phyloP scores from a whole-genome alignment of 495 filamentous ascomycete genomes.

The Apiosordaria backusii region DNA sequence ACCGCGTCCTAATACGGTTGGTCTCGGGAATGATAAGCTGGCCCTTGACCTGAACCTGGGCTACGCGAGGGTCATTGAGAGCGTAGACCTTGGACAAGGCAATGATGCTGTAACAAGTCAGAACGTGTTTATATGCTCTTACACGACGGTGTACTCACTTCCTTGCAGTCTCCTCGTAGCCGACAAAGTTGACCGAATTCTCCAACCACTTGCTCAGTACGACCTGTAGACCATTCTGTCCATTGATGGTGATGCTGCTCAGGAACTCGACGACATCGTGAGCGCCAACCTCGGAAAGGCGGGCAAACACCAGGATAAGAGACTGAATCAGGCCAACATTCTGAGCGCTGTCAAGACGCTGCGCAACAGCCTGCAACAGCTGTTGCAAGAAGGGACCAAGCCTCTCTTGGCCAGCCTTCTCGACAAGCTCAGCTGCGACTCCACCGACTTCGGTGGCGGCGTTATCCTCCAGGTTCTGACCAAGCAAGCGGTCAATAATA shows the following conservation, averaged over 20 bases:
- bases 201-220: conserved; percentile 95
- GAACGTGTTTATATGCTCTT: conserved; percentile 11
- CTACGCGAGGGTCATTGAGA: conserved; percentile 76
- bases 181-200: conserved; percentile 91
- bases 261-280: conserved; percentile 91
- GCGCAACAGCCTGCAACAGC: conserved; percentile 88
- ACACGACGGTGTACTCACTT: conserved; percentile 59
- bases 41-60: conserved; percentile 79
- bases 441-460: conserved; percentile 95
- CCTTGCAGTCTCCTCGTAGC: conserved; percentile 93
- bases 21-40: conserved; percentile 80
- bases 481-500: conserved; percentile 90
- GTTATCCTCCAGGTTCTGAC: conserved; percentile 76
- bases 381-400: conserved; percentile 86
- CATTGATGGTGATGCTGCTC: conserved; percentile 71
- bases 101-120: conserved; percentile 63
- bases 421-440: conserved; percentile 89
- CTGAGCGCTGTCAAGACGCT: conserved; percentile 72
- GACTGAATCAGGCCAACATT: conserved; percentile 83
- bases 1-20: conserved; percentile 88
- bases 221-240: conserved; percentile 73
- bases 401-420: conserved; percentile 83
- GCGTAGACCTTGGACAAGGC: conserved; percentile 85
- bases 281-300: conserved; percentile 76
- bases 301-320: conserved; percentile 90